These are phyloP conservation scores for Lipomyces lipofer DNA, from an alignment of 805 yeast genomes.

Conservation along the genomic window DNA sequence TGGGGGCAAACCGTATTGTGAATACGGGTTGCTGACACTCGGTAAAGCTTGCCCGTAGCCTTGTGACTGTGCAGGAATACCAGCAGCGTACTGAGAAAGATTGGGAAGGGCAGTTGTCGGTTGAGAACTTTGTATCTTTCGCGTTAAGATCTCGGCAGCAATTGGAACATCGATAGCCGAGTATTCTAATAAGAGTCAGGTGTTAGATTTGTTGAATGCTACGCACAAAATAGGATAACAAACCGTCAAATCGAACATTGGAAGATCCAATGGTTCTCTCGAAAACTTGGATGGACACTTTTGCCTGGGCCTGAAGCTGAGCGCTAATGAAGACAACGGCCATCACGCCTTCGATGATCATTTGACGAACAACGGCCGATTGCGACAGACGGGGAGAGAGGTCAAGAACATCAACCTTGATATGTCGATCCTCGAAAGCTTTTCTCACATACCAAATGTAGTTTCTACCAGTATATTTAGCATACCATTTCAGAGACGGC, in stretches of 20 bases:
- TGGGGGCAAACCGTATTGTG: too few species aligned
- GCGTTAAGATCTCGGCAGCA: conserved; percentile 58
- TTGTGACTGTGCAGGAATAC: too few species aligned
- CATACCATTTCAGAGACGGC: background rate
- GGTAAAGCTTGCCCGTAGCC: too few species aligned
- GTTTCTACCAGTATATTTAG: conserved; percentile 30
- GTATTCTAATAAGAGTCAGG: conserved; percentile 51
- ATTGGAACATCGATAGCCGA: conserved; percentile 64
- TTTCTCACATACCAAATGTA: conserved; percentile 48
- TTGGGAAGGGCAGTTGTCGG: too few species aligned
- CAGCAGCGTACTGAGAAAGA: too few species aligned
- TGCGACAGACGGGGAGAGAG: conserved; percentile 47
- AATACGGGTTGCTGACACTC: too few species aligned
- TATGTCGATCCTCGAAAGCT: conserved; percentile 44
- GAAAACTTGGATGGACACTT: conserved; percentile 71
- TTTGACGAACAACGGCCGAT: conserved; percentile 60
- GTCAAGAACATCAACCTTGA: conserved; percentile 47
- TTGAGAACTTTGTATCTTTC: conserved; percentile 30
- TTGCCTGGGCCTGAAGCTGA: conserved; percentile 42
- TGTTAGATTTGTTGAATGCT: too few species aligned
- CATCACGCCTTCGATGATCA: conserved; percentile 75
- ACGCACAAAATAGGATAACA: background rate
- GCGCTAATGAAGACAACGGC: conserved; percentile 68
- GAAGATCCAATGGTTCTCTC: conserved; percentile 70
- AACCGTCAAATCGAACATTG: conserved; percentile 61